Conservation (phyloP, 1,284 basidiomycete species). For the Butyriboletus appendiculatus region DNA sequence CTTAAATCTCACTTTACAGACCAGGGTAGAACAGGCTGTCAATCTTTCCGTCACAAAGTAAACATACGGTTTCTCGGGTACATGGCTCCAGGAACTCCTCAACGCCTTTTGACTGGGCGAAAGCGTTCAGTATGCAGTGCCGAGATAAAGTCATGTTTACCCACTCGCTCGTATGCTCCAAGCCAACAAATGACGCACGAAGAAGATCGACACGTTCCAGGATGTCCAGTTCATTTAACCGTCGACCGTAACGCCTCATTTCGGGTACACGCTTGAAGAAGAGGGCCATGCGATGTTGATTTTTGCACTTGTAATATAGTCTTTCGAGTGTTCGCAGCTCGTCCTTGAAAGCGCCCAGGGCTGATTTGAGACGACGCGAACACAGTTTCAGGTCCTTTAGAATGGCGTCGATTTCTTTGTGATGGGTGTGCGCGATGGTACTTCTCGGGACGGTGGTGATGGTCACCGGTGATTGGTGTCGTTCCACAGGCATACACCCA, state of each 20-base stretch:
- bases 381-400: constrained; percentile 61
- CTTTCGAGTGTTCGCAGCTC: constrained; percentile 66
- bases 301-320: constrained; percentile 77
- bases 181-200: constrained; percentile 59
- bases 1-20: constrained; percentile 46
- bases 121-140: background rate
- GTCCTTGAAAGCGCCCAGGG: constrained; percentile 44
- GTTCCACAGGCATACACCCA: constrained; percentile 9
- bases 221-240: constrained; percentile 48
- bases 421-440: constrained; percentile 37
- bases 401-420: constrained; percentile 49
- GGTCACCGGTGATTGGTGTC: constrained; percentile 20
- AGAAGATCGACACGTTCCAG: constrained; percentile 47
- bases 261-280: constrained; percentile 72
- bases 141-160: constrained; percentile 16
- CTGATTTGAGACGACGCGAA: constrained; percentile 51
- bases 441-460: constrained; percentile 37
- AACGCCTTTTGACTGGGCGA: constrained; percentile 45
- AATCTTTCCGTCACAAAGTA: constrained; percentile 39
- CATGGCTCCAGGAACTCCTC: constrained; percentile 63
- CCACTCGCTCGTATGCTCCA: constrained; percentile 45
- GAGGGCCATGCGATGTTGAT: constrained; percentile 70
- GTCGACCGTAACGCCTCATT: constrained; percentile 54
- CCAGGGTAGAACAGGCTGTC: constrained; percentile 36
- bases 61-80: constrained; percentile 44